Base-by-base conservation (phyloP, 768 basidiomycete genomes). In the Serpula lacrymans region DNA sequence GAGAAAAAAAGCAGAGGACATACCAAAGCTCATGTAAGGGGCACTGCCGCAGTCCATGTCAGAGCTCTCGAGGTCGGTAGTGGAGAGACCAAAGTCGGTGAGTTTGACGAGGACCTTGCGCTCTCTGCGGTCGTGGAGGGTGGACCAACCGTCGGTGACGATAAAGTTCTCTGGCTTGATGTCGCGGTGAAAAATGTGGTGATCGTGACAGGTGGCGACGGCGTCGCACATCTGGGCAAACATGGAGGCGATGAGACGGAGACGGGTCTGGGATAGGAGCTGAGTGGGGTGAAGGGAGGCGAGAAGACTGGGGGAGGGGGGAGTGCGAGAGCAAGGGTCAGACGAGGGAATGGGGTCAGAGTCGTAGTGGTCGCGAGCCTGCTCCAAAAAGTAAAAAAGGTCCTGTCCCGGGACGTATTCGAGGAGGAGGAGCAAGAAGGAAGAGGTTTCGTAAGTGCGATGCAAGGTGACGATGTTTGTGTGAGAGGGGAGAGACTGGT, bases 141-240 rank as follows among this genome's bases (percentile, higher is more conserved):
- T 72, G 26, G 67, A 59, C 62, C 75, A 78, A 12, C 81, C 88
- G 53, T 94, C 89, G 0, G 90, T 92, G 55, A 94, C 90, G 59
- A 94, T 94, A 54, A 94, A 93, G 68, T 98, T 97, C 71, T 98
- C 95, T 0, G 95, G 95, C 69, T 99, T 99, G 77, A 99, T 97
- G 64, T 99, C 95, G 46, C 95, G 82, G 60, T 99, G 95, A 58
- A 84, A 91, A 46, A 99, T 88, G 26, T 84, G 84, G 46, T 84
- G 81, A 13, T 83, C 83, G 59, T 99, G 95, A 65, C 95, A 97
- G 5, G 86, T 81, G 3, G 90, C 89, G 10, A 99, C 94, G 31
- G 95, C 94, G 48, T 94, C 90, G 59, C 95, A 98, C 95, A 99
- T 99, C 67, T 98, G 96, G 14, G 80, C 72, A 64, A 99, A 98